Evolutionary conservation across 176 grass and related monocot genomes (phyloP).

Genomic region (Rhipidocladum racemiflorum): DNA sequence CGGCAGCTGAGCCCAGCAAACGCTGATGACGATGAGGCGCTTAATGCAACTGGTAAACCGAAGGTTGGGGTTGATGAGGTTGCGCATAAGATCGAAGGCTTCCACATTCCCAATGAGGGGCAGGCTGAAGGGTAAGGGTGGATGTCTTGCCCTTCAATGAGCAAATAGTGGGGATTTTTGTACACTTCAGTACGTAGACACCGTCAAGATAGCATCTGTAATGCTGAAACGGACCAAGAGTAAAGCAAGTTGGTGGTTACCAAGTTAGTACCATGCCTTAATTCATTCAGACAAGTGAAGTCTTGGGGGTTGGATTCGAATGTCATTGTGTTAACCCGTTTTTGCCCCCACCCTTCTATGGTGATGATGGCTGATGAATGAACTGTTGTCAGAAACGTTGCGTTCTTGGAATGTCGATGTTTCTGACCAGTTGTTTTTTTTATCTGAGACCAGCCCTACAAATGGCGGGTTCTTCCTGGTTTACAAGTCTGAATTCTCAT

Average conservation of each 20-base stretch:
- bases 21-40: constrained; percentile 43
- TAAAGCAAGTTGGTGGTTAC: background rate
- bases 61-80: constrained; percentile 54
- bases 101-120: constrained; percentile 18
- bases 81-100: constrained; percentile 63
- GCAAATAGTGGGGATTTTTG: background rate
- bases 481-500: no score
- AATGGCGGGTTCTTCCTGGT: no score
- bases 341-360: background rate
- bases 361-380: background rate
- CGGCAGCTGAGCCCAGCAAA: constrained; percentile 55
- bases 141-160: constrained; percentile 1
- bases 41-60: constrained; percentile 40
- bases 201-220: background rate
- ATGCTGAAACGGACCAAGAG: background rate
- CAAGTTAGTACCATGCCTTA: background rate
- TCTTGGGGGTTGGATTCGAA: background rate
- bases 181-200: background rate
- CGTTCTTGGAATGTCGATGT: background rate
- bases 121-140: background rate
- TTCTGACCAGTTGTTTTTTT: background rate
- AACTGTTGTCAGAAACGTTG: background rate
- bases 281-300: background rate
- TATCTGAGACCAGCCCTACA: no score
- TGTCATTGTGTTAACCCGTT: background rate